Base-by-base conservation (phyloP, 148 eudicot genomes). In the Diospyros kaki region DNA sequence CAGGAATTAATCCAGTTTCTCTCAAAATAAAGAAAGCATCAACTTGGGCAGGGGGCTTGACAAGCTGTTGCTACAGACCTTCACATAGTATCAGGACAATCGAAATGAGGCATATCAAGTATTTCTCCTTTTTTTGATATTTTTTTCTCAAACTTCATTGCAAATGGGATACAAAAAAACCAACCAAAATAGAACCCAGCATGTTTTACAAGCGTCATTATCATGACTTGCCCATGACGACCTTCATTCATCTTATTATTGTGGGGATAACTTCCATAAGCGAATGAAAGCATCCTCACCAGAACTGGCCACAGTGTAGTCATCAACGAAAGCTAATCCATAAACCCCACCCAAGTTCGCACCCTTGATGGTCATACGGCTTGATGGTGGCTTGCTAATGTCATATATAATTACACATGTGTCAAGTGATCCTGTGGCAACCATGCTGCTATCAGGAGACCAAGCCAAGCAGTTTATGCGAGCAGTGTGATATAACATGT, bases 241-340 rank as follows among this genome's bases (percentile, higher is more conserved):
- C 56, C 58, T 51, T 43, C 50, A 28, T 13, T 43, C 42, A 54
- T 43, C 51, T 73, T 51, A 5, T 28, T 78, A 86, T 72, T 90
- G 86, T 73, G 88, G 85, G 54, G 86, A 77, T 48, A 94, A 44
- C 66, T 69, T 79, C 98, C 98, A 94, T 65, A 88, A 60, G 68
- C 98, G 97, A 68, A 94, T 81, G 74, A 88, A 94, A 62, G 91
- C 97, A 81, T 94, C 98, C 80, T 94, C 98, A 51, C 97, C 97
- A 45, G 98, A 92, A 84, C 98, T 94, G 52, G 83, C 83, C 62
- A 94, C 76, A 61, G 75, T 90, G 81, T 63, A 53, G 0, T 94
- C 93, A 78, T 92, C 97, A 72, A 77, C 84, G 64, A 92, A 94
- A 71, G 79, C 95, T 41, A 92, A 81, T 65, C 92, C 95, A 82